Evolutionary conservation across 139 green algal genomes (phyloP), one percentile per base, ranked within the genome.

Genomic region (Trebouxia sp.): DNA sequence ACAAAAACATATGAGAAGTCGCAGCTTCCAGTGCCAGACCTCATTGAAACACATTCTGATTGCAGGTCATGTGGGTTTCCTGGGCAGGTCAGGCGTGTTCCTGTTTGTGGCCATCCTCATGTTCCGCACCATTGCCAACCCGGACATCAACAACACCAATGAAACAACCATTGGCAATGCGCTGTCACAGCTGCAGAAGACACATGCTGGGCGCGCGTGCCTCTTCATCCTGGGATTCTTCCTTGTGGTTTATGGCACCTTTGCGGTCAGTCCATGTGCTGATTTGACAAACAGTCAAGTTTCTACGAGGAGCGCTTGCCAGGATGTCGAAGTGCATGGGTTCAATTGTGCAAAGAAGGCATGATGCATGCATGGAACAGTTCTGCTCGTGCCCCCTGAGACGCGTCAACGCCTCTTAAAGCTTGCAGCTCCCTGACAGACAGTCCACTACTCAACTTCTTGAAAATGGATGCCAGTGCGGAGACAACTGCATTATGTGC

Each of bases 71-170:
- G 38, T 83, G 26, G 78, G 78, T 1, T 50, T 67, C 15, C 22
- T 66, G 22, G 78, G 43, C 17, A 62, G 78, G 47, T 39, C 43
- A 17, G 78, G 65, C 32, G 30, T 78, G 7, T 83, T 83, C 47
- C 65, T 83, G 32, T 65, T 83, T 26, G 65, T 78, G 35, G 66
- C 78, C 8, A 58, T 83, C n/a, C 45, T 83, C 22, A 67, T 83
- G n/a, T 83, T 76, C 43, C 43, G 78, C 14, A 65, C 65, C n/a
- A 65, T 83, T 35, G 47, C 41, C 7, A 70, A 45, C 41, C 37
- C 76, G 11, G 17, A 56, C 42, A 55, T 79, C 32, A 45, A 62
- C 47, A 66, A 10, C 30, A 39, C 43, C 17, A 47, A 67, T 26
- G 43, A 78, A 32, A 83, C 66, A 32, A 78, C 65, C 43, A 78